Base-by-base conservation (phyloP, 306 rosid species). In the Lathyrus tuberosus region DNA sequence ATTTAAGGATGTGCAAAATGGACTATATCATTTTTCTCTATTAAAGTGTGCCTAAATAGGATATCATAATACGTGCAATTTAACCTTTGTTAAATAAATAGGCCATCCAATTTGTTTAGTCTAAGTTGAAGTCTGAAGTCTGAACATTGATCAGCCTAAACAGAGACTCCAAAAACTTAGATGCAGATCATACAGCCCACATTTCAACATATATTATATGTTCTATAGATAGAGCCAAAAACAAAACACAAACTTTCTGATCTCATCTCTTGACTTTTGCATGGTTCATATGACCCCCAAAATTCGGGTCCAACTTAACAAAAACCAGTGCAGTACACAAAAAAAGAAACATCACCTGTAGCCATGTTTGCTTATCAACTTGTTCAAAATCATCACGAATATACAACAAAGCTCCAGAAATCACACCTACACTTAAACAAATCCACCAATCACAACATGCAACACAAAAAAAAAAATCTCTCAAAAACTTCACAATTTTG, bases 381-480 rank as follows among this genome's bases (percentile, higher is more conserved):
- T 20, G 22, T 20, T 20, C 22, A 20, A 20, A 20, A 20, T 20
- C 22, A 0, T 20, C 22, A 20, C 84, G 82, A 42, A 92, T 92
- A 75, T 92, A 90, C 11, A 90, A 77, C 82, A 92, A 72, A 15
- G 98, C 98, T 3, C 98, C 98, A 71, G 96, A 92, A 72, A 92
- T 88, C 66, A 90, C 98, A 78, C 96, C 96, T 92, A 26, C 38
- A 56, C 17, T 1, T 56, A 54, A 54, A 54, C 0, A 54, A 51
- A 3, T 17, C 10, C 22, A 6, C 22, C 17, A 16, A 48, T 26
- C 7, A 52, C 11, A 2, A 52, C 59, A 52, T 52, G 62, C 38
- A 56, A 61, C 0, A 9, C 3, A 7, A 31, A 14, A 16, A 31
- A 14, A 16, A 33, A 24, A 24, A 24, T 5, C 38, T 33, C 38